Evolutionary conservation across 495 filamentous ascomycete genomes (phyloP).

Genomic region (Astrocystis sublimbata): DNA sequence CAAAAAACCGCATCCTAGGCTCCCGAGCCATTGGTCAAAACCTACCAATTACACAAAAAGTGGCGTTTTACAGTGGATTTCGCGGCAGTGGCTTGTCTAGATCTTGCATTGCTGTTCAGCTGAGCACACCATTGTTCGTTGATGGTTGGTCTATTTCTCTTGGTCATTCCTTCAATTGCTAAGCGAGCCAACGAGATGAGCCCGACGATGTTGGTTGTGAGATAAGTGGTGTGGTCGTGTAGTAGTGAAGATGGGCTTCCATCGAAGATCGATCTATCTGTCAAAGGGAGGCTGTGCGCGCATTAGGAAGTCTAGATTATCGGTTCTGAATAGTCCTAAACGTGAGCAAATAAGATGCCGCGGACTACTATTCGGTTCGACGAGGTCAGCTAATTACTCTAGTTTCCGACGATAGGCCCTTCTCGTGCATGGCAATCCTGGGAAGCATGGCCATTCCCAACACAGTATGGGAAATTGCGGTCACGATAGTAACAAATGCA

Average conservation of each 20-base stretch:
- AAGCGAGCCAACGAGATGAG: neutral
- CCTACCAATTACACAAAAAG: neutral
- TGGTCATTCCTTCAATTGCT: no score
- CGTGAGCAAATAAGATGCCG: neutral
- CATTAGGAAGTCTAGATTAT: neutral
- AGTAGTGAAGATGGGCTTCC: neutral
- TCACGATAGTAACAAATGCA: neutral
- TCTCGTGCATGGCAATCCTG: neutral
- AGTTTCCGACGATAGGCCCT: neutral
- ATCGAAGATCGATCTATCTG: neutral
- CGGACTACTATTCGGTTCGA: neutral
- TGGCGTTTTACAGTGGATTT: neutral
- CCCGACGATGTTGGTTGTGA: neutral
- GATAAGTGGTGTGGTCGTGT: neutral
- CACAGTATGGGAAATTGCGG: neutral
- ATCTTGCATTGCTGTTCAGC: constrained; percentile 1
- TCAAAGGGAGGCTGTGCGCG: no score
- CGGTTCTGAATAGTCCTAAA: no score
- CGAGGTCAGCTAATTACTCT: neutral
- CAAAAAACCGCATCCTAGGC: neutral
- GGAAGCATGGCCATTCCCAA: neutral
- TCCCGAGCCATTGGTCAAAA: neutral
- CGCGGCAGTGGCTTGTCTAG: no score
- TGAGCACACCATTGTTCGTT: neutral
- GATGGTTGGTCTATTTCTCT: no score